phyloP scores from a whole-genome alignment of 257 asterid genomes.

The Thymus mandschuricus region DNA sequence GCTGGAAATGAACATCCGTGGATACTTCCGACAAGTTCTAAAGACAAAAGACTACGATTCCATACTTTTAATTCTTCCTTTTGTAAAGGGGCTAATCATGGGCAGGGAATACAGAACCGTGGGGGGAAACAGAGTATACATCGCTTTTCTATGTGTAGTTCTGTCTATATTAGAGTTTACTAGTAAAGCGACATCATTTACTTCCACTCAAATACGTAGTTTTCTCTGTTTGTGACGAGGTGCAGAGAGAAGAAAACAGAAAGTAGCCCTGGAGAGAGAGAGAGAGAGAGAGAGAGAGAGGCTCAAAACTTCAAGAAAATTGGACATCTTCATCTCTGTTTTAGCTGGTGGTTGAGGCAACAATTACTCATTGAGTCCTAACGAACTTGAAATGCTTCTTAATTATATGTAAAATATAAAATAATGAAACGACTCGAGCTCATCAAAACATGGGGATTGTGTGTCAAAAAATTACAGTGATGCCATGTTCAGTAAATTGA shows the following conservation, averaged over 20 bases:
- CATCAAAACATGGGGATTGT: too few species aligned
- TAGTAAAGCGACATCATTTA: not conserved
- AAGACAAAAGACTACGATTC: slow-evolving; percentile 25
- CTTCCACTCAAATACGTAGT: not conserved
- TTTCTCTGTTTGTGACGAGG: too few species aligned
- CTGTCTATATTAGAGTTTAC: slow-evolving; percentile 24
- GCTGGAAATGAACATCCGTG: slow-evolving; percentile 20
- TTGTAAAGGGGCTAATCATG: slow-evolving; percentile 25
- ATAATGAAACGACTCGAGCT: too few species aligned
- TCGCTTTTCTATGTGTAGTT: slow-evolving; percentile 16
- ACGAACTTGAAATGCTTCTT: too few species aligned
- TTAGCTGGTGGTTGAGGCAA: too few species aligned
- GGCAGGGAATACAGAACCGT: slow-evolving; percentile 8
- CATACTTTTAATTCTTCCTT: slow-evolving; percentile 20
- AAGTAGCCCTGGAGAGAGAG: not conserved
- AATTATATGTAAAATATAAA: too few species aligned
- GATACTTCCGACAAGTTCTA: slow-evolving; percentile 34
- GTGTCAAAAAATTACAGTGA: too few species aligned
- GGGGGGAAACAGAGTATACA: slow-evolving; percentile 18
- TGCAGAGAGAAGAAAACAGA: not conserved
- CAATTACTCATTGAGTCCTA: too few species aligned
- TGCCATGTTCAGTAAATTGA: too few species aligned
- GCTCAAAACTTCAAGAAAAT: not conserved
- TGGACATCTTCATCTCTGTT: too few species aligned
- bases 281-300: not conserved